These are phyloP conservation scores for Ilex paraguariensis DNA, from an alignment of 305 asterid species.

Conservation along the genomic window DNA sequence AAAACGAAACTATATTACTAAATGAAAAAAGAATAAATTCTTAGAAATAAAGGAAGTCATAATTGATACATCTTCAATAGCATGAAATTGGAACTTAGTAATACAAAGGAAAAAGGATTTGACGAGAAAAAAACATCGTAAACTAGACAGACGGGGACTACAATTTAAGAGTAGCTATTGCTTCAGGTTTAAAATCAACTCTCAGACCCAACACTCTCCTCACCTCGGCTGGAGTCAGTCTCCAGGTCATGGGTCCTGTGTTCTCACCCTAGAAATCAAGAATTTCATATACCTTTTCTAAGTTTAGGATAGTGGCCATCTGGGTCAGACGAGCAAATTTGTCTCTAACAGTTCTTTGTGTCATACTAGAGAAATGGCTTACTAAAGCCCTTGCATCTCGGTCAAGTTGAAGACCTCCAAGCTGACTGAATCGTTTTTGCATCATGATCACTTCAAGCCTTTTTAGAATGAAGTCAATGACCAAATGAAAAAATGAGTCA, in stretches of 20 bases:
- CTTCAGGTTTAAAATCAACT: conserved; percentile 87
- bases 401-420: conserved; percentile 95
- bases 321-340: conserved; percentile 84
- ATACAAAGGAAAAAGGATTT: too few species aligned
- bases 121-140: too few species aligned
- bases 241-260: conserved; percentile 96
- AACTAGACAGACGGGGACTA: conserved; percentile 17
- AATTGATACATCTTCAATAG: too few species aligned
- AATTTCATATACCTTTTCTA: conserved; percentile 90
- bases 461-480: conserved; percentile 78
- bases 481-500: conserved; percentile 63
- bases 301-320: conserved; percentile 89
- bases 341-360: conserved; percentile 91
- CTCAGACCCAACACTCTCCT: conserved; percentile 79
- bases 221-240: conserved; percentile 92
- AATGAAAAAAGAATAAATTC: too few species aligned
- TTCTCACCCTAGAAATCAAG: conserved; percentile 98
- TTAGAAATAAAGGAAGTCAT: too few species aligned
- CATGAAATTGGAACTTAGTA: too few species aligned
- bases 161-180: conserved; percentile 76
- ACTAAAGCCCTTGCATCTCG: conserved; percentile 79
- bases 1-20: too few species aligned
- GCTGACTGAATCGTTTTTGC: conserved; percentile 92
- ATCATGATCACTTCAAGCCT: conserved; percentile 92
- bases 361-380: conserved; percentile 81